Evolutionary conservation across 1,284 basidiomycete species (phyloP), one percentile per base, ranked within the genome.

Genomic region (Mycena citricolor): DNA sequence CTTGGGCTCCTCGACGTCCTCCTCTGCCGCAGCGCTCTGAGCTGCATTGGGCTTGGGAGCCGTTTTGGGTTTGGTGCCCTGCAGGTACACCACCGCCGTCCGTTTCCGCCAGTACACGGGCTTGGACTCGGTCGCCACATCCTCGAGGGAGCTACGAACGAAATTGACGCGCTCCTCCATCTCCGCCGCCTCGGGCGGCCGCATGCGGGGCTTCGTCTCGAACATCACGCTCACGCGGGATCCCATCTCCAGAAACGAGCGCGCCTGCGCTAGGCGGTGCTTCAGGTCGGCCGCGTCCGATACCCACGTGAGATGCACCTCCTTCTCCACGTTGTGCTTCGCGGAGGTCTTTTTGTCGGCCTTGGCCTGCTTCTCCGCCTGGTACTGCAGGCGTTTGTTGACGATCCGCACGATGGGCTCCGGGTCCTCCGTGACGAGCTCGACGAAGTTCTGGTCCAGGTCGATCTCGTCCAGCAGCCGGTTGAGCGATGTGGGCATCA

Each of bases 231-330:
- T 71, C 44, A 90, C 77, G 11, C 75, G 67, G 30, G 70, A 65
- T 2, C 83, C 83, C 47, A 79, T 77, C 54, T 70, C 73, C 42
- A 92, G 64, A 34, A 83, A 76, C 40, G 74, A 65, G 33, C 69
- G 66, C 8, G 73, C 77, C 59, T 82, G 83, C 48, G 67, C 70
- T 26, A 91, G 53, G 60, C 90, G 91, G 62, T 85, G 83, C 28
- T 68, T 68, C 13, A 85, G 56, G 56, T 92, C 89, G 13, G 71
- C 76, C 17, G 62, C 51, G 8, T 68, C 77, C 19, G 81, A 76
- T 8, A 68, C 71, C 85, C 86, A 92, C 5, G 81, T 80, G 44
- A 91, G 58, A 63, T 87, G 85, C 4, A 89, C 69, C 67, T 90
- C 85, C 67, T 90, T 90, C 44, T 66, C 60, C 39, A 73, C 67